Conservation (phyloP, 192 early-diverging fungal species). For the Glomus cerebriforme region DNA sequence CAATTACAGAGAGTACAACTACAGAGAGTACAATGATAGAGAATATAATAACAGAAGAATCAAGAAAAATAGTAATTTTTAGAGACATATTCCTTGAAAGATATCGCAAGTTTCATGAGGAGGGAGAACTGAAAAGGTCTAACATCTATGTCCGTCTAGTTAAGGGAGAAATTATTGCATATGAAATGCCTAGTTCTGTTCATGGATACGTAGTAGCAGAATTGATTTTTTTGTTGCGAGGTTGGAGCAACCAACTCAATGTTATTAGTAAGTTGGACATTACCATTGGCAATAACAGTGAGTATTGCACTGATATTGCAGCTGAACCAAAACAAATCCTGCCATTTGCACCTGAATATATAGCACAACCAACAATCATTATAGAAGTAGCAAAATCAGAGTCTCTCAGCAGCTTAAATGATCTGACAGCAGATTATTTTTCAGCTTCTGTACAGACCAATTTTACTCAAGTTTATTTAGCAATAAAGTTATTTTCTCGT, state of each 20-base stretch:
- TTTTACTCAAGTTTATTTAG: slow-evolving; percentile 2
- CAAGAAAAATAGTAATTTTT: neutral
- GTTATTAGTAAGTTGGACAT: neutral
- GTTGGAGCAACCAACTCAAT: neutral
- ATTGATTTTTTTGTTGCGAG: neutral
- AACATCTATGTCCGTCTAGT: neutral
- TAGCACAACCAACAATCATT: slow-evolving; percentile 21
- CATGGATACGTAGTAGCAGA: neutral
- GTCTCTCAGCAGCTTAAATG: neutral
- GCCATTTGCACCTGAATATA: neutral
- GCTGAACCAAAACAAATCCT: neutral
- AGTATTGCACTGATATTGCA: neutral
- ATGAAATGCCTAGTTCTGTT: neutral
- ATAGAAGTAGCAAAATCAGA: slow-evolving; percentile 22
- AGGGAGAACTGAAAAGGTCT: neutral
- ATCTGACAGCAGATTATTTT: slow-evolving; percentile 17
- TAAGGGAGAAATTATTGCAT: neutral
- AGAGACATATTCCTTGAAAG: neutral
- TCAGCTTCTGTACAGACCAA: neutral
- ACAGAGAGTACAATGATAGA: no score
- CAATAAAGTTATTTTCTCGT: neutral
- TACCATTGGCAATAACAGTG: neutral
- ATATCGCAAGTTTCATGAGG: neutral
- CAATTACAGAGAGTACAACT: neutral
- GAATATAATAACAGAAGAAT: neutral